These are phyloP conservation scores for Noccaea bulbosa DNA, from an alignment of 345 rosid genomes.

Conservation along the genomic window DNA sequence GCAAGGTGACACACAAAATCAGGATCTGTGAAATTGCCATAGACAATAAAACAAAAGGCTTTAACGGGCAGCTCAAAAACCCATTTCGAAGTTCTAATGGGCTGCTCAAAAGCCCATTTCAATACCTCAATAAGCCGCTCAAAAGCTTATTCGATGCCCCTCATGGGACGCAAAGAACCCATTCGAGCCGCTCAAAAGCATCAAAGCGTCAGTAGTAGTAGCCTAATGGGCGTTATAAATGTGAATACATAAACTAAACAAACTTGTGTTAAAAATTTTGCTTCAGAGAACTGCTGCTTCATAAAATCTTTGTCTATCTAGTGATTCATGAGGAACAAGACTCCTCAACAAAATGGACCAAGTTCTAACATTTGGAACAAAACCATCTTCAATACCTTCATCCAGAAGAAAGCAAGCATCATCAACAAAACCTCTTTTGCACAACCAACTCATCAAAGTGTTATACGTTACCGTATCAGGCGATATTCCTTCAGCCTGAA, in stretches of 20 bases:
- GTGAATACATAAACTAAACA: background rate
- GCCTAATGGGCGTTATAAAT: no score
- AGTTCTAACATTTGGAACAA: slow-evolving; percentile 66
- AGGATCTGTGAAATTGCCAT: background rate
- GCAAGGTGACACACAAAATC: background rate
- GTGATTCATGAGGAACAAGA: slow-evolving; percentile 33
- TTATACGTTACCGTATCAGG: slow-evolving; percentile 84
- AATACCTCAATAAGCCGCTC: no score
- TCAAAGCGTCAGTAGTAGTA: no score
- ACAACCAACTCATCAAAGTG: slow-evolving; percentile 76
- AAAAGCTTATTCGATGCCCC: no score
- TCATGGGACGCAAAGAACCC: no score
- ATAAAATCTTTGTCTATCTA: slow-evolving; percentile 27
- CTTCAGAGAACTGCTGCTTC: slow-evolving; percentile 9
- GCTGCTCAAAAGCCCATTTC: no score
- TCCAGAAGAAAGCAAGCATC: slow-evolving; percentile 65
- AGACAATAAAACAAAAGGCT: no score
- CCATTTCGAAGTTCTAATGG: no score
- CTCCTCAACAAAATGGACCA: slow-evolving; percentile 67
- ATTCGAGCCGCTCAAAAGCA: no score
- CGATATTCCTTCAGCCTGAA: slow-evolving; percentile 66
- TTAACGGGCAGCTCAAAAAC: no score
- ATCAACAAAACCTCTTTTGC: slow-evolving; percentile 59
- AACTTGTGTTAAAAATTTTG: background rate
- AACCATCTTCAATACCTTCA: slow-evolving; percentile 57